phyloP scores from a whole-genome alignment of 1,284 basidiomycete species.

The Ustilago cynodontis region DNA sequence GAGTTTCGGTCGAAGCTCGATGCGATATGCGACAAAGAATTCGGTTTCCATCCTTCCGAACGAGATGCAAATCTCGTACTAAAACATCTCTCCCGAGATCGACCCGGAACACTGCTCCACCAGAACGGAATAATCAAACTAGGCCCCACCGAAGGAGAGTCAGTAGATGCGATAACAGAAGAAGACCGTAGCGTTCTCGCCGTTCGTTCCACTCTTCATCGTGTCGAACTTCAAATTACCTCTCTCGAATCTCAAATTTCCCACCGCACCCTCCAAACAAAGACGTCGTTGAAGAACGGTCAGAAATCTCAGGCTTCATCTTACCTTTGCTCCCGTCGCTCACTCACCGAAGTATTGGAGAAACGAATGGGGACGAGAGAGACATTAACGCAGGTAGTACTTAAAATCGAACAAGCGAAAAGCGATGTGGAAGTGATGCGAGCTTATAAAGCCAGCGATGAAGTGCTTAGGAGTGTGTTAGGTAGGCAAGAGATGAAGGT shows the following conservation, averaged over 20 bases:
- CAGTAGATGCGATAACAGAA: conserved; percentile 73
- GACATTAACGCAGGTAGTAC: conserved; percentile 80
- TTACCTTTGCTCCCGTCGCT: conserved; percentile 82
- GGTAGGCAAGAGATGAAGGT: conserved; percentile 82
- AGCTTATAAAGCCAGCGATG: conserved; percentile 83
- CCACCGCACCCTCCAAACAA: conserved; percentile 76
- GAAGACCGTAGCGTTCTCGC: conserved; percentile 82
- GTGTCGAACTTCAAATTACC: conserved; percentile 78
- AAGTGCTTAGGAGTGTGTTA: conserved; percentile 81
- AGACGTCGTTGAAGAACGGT: conserved; percentile 77
- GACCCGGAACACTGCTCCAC: conserved; percentile 76
- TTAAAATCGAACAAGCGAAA: conserved; percentile 86
- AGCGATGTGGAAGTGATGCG: conserved; percentile 91
- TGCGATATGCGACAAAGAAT: conserved; percentile 8
- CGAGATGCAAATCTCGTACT: conserved; percentile 79
- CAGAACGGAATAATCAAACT: conserved; percentile 74
- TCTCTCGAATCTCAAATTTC: conserved; percentile 78
- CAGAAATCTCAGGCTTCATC: conserved; percentile 81
- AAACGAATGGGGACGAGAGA: conserved; percentile 81
- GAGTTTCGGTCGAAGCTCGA: conserved; percentile 20
- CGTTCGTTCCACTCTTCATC: conserved; percentile 77
- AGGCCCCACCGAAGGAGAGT: not conserved
- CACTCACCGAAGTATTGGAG: conserved; percentile 80
- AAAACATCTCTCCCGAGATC: conserved; percentile 83
- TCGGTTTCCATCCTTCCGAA: conserved; percentile 72